phyloP scores from a whole-genome alignment of 345 rosid genomes.

The Microcos paniculata region DNA sequence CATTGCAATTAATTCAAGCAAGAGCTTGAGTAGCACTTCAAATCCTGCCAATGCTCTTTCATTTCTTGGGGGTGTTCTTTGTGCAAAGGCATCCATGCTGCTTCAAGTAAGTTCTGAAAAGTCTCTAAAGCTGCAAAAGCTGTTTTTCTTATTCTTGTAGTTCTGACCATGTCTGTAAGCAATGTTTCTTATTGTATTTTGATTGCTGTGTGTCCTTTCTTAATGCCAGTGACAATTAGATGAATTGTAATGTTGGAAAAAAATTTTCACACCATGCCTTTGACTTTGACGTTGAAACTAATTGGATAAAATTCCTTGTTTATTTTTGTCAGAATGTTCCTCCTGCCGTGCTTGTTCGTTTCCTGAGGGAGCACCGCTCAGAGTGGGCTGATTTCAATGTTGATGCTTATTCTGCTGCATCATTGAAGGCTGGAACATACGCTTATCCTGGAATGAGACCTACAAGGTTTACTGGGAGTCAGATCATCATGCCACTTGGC shows the following conservation, averaged over 20 bases:
- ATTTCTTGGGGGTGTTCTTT: constrained; percentile 84
- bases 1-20: constrained; percentile 77
- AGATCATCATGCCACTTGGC: constrained; percentile 94
- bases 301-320: constrained; percentile 14
- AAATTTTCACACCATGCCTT: neutral
- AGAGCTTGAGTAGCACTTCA: constrained; percentile 45
- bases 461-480: constrained; percentile 93
- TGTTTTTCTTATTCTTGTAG: neutral
- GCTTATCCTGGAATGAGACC: constrained; percentile 94
- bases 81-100: constrained; percentile 99
- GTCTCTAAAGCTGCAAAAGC: too few species aligned
- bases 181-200: neutral
- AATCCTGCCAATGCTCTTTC: constrained; percentile 59
- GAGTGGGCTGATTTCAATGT: constrained; percentile 99
- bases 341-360: constrained; percentile 91
- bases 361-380: constrained; percentile 93
- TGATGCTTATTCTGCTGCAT: constrained; percentile 93
- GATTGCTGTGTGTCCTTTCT: neutral
- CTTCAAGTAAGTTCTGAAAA: constrained; percentile 60
- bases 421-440: constrained; percentile 75
- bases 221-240: neutral
- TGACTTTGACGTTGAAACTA: neutral
- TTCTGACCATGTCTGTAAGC: neutral
- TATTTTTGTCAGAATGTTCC: constrained; percentile 70
- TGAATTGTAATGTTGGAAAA: neutral